These are phyloP conservation scores for Retiboletus flavoniger DNA, from an alignment of 1,284 basidiomycete genomes.

Conservation along the genomic window DNA sequence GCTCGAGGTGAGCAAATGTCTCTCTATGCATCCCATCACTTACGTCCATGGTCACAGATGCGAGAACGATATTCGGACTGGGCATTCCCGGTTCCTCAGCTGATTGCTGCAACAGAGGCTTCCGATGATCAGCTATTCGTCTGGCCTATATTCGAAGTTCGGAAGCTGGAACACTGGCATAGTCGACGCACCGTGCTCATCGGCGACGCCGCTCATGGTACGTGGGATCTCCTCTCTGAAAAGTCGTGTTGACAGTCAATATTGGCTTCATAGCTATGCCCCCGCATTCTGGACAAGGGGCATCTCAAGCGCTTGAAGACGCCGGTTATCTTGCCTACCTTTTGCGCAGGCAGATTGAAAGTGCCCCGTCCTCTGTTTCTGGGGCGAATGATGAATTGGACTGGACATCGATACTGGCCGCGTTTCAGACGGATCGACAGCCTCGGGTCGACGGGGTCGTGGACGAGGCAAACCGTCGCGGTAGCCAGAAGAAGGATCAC, in stretches of 20 bases:
- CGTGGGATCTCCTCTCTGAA: background rate
- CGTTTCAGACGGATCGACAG: slow-evolving; percentile 30
- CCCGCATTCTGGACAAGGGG: slow-evolving; percentile 37
- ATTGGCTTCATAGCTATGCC: slow-evolving; percentile 29
- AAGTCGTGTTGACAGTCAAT: background rate
- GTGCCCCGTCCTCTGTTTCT: background rate
- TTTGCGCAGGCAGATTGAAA: slow-evolving; percentile 18
- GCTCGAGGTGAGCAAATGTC: slow-evolving; percentile 12
- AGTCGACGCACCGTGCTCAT: slow-evolving; percentile 29
- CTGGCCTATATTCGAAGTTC: slow-evolving; percentile 32
- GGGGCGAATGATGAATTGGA: slow-evolving; percentile 4
- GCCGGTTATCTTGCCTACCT: slow-evolving; percentile 34
- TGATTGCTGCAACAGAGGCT: slow-evolving; percentile 23
- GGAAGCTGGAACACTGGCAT: slow-evolving; percentile 29
- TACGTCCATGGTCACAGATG: slow-evolving; percentile 18
- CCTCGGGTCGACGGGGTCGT: slow-evolving; percentile 30
- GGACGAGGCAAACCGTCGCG: slow-evolving; percentile 30
- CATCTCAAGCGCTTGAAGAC: slow-evolving; percentile 35
- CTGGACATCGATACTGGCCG: slow-evolving; percentile 18
- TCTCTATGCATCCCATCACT: background rate
- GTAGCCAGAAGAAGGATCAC: slow-evolving; percentile 25
- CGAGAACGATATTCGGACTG: slow-evolving; percentile 28
- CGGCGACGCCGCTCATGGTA: slow-evolving; percentile 36
- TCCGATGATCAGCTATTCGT: slow-evolving; percentile 22
- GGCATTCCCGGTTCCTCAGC: slow-evolving; percentile 33